Base-by-base conservation (phyloP, 2,329 filamentous ascomycete genomes). In the Xylaria sp. region DNA sequence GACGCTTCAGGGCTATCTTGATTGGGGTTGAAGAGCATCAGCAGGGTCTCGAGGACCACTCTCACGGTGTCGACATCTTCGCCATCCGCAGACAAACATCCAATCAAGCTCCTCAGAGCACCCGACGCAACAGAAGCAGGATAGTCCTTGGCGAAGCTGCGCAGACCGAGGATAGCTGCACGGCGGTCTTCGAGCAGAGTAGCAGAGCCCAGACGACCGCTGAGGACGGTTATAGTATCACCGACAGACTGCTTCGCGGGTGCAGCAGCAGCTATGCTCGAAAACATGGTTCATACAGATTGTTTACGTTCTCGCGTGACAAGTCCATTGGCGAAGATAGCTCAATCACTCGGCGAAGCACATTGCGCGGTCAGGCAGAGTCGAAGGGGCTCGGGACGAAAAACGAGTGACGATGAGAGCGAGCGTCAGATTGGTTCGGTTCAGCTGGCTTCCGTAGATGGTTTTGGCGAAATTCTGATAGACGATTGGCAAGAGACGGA, bases 61-160 rank as follows among this genome's bases (percentile, higher is more conserved):
- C 98, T 97, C 79, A 97, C 92, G 5, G 97, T 99, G 80, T 99
- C 96, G 67, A 97, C 92, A 86, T 99, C 96, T 79, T 97, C 93
- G 69, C 89, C 90, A 87, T 99, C 96, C 78, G 94, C 94, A 74
- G 89, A 89, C 63, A 99, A 83, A 75, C 92, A 94, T 13, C 89
- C 90, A 74, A 99, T 98, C 66, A 99, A 86, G 66, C 92, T 93
- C 71, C 95, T 89, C 57, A 99, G 84, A n/a, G 94, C 93, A 48
- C 94, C 94, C 3, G 94, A 98, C 1, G 97, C 94, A 44, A 99
- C 96, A 8, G 94, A 97, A 15, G 97, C 97, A 46, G 96, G 97
- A 76, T 95, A 98, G 70, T 97, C 91, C 82, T 98, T 98, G 51
- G 96, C 94, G 80, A 99, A 98, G 82, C 94, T 98, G 75, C 97